Base-by-base conservation (phyloP, 225 moss, liverwort and hornwort genomes). In the Thuidium tamariscinum region DNA sequence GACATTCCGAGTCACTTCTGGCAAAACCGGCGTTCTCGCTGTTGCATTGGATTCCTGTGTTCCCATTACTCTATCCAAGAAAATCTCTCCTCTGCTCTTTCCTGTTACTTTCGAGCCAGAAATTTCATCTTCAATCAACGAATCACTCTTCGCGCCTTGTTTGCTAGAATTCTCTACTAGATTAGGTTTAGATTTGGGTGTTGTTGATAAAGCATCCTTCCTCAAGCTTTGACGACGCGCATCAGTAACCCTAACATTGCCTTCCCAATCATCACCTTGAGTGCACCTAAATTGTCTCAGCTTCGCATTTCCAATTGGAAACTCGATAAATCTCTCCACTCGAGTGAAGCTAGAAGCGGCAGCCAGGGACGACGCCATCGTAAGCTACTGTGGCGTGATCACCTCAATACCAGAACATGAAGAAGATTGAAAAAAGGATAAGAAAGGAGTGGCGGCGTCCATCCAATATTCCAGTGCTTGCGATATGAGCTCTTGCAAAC, bases 11-110 rank as follows among this genome's bases (percentile, higher is more conserved):
- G 67, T 68, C 80, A 80, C 86, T n/a, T 86, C 84, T 51, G 84
- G 64, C 54, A 54, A 67, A 66, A 74, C 81, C 41, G 60, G 75
- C 39, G 71, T 64, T 74, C 75, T 82, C 29, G 62, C 67, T 23
- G 75, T 49, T 32, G 90, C 42, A 51, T 66, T 73, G 3, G 63
- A 79, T 67, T 83, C 81, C 14, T 76, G 72, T 44, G 26, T 68
- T 77, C 54, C 87, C 85, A 92, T 25, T 17, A 90, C 92, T 80
- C 88, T 93, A 83, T 92, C 93, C 74, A 94, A 67, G 67, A 94
- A 94, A 85, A 94, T 75, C 48, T 94, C 94, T 64, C 94, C 94
- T 77, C 94, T 91, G 82, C 89, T 93, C 88, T 89, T 94, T 13
- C 92, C 92, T 56, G 91, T 91, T 61, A 93, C 89, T 70, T 80